Evolutionary conservation across 305 asterid species (phyloP), one percentile per base, ranked within the genome.

Genomic region (Fraxinus xanthoxyloides): DNA sequence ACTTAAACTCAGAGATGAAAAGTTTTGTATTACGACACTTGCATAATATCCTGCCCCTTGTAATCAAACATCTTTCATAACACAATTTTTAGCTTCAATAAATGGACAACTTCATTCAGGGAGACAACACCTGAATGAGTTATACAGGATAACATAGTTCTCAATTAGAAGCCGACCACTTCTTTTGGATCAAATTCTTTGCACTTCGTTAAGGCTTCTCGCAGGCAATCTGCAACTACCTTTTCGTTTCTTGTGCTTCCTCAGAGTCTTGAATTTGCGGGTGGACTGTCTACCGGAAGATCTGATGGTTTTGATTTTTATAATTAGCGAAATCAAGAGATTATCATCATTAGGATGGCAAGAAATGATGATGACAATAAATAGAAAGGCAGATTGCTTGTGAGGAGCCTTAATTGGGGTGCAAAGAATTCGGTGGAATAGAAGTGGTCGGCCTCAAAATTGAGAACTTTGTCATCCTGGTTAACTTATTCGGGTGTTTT

Each of bases 61-160:
- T 92, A 79, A 93, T 75, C 43, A 89, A 78, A 81, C 98, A 81
- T 90, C 89, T 91, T 92, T 96, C 59, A 26, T 26, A 26, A 26
- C 30, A 26, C 1, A 26, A 26, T 0, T 26, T 26, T 26, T 26
- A 26, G 30, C 30, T 26, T 84, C 85, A 92, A 90, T 88, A 86
- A 93, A 87, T 90, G 97, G 87, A 96, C 88, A 70, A 86, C 89
- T 87, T 96, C 98, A 67, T 86, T 85, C 31, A 86, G 77, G 43
- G 88, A 93, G 85, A 96, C 83, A 86, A 85, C 91, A 74, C 94
- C 93, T 30, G 87, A 87, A 89, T 93, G 92, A 86, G 93, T 90
- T 82, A 96, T 83, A 98, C 97, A 96, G 54, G 97, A 92, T 79
- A 94, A 84, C 32, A 94, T 91, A 31, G 98, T 91, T 88, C 98